Evolutionary conservation across 2,329 filamentous ascomycete genomes (phyloP).

Genomic region (Geoglossum cookeanum): DNA sequence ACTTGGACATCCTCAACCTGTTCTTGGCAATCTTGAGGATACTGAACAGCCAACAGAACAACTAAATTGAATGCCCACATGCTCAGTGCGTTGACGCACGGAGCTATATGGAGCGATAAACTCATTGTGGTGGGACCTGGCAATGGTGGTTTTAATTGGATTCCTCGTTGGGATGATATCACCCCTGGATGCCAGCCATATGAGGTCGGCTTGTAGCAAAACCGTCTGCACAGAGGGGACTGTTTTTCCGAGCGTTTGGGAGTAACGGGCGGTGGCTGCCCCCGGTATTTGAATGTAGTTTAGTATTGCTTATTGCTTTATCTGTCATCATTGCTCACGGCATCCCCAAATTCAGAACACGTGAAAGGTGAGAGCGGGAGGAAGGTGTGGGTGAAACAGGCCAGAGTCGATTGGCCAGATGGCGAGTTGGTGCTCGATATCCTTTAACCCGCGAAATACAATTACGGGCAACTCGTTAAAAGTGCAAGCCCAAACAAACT

Average conservation of each 20-base stretch:
- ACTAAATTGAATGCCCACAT: conserved; percentile 32
- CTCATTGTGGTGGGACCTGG: background rate
- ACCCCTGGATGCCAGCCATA: background rate
- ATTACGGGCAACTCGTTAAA: background rate
- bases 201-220: background rate
- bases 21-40: conserved; percentile 93
- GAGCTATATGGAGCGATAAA: background rate
- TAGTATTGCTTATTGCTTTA: background rate
- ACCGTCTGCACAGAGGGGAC: background rate
- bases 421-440: background rate
- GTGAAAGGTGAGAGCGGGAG: background rate
- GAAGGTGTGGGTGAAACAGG: background rate
- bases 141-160: background rate
- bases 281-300: background rate
- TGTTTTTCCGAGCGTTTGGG: background rate
- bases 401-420: background rate
- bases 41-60: conserved; percentile 87
- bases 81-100: background rate
- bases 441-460: background rate
- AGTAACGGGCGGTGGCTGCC: background rate
- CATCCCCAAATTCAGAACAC: background rate
- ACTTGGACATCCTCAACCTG: conserved; percentile 90
- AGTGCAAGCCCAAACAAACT: background rate
- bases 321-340: background rate
- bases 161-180: background rate